Evolutionary conservation across 2,329 filamentous ascomycete genomes (phyloP), one percentile per base, ranked within the genome.

Genomic region (Periconia macrospinosa): DNA sequence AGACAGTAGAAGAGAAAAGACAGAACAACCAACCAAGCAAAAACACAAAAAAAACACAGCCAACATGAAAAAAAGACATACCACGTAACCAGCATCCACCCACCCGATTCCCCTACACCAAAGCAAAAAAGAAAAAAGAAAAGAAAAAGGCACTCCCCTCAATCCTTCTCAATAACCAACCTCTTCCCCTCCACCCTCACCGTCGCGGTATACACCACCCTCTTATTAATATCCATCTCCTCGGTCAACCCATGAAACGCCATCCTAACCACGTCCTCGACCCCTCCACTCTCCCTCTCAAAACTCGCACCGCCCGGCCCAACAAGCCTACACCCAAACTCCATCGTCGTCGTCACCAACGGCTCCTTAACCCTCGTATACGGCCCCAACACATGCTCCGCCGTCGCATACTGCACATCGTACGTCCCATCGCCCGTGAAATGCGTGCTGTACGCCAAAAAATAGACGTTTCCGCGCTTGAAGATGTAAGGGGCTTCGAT

Each of bases 371-470:
- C 42, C 19, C 49, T 15, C 14, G n/a, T 45, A n/a, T 51, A 51
- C 30, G 49, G 49, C 1, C 49, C 49, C 42, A 17, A 11, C 18
- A 51, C 49, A 11, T 19, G 37, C 30, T 46, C 45, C 27, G 49
- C 30, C 18, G 49, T 51, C 27, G 49, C 49, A n/a, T 51, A 51
- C 49, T 46, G 30, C 7, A 51, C 49, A 30, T 51, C 41, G 10
- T 51, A 51, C 10, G 20, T 45, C 14, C 49, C 49, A 18, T 51
- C 49, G 27, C 41, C 41, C 1, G 41, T 45, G 20, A 45, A 20
- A 19, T 51, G 49, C 42, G 49, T 51, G 42, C 49, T 51, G 19
- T 51, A 51, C 42, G 42, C 20, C 30, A 51, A 30, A 18, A 51
- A 51, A 18, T 51, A 51, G 1, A 46, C 35, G 5, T 17, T 30